phyloP scores from a whole-genome alignment of 805 yeast species.

The Pichia ethanolica region DNA sequence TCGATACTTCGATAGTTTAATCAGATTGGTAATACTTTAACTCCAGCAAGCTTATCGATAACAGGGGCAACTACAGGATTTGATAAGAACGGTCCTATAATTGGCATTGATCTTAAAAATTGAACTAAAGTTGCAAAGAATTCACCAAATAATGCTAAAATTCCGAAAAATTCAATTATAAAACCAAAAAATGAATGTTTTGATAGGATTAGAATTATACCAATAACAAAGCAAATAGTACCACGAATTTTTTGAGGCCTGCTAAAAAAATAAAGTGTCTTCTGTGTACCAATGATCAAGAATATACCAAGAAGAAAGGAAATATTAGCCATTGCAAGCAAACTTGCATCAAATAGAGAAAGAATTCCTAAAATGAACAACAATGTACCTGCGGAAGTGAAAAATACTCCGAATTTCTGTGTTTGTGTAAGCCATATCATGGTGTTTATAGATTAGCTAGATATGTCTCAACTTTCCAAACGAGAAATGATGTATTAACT shows the following conservation, averaged over 20 bases:
- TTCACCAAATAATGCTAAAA: constrained; percentile 81
- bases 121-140: constrained; percentile 84
- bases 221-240: constrained; percentile 66
- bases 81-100: constrained; percentile 77
- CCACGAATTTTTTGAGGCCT: constrained; percentile 86
- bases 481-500: no score
- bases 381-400: constrained; percentile 77
- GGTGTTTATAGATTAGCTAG: neutral
- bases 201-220: constrained; percentile 66
- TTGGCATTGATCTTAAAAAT: constrained; percentile 79
- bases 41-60: constrained; percentile 57
- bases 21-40: constrained; percentile 53
- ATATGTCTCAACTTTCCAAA: neutral
- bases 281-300: constrained; percentile 80
- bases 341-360: constrained; percentile 81
- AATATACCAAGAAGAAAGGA: constrained; percentile 75
- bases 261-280: constrained; percentile 75
- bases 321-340: constrained; percentile 84
- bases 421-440: constrained; percentile 72
- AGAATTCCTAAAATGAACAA: constrained; percentile 77
- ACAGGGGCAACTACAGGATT: constrained; percentile 79
- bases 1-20: no score
- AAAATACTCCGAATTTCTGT: constrained; percentile 85
- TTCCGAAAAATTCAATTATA: constrained; percentile 79
- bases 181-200: constrained; percentile 83